Evolutionary conservation across 148 eudicot genomes (phyloP), one percentile per base, ranked within the genome.

Genomic region (Rhododendron molle): DNA sequence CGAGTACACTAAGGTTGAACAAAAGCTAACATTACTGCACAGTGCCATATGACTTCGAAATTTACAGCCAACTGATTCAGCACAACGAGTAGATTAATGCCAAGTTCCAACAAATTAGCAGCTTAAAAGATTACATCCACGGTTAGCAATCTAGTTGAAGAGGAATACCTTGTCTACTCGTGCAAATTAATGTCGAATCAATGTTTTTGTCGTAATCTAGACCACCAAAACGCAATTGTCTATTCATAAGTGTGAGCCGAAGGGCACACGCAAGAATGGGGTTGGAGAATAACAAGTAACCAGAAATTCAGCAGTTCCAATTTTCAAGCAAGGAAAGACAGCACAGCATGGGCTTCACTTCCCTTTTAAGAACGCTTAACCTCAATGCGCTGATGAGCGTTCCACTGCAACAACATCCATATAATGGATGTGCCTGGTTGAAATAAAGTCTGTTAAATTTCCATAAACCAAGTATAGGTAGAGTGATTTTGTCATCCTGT

Each of bases 321-420:
- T 18, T 32, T 32, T 34, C 26, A 38, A 20, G n/a, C 78, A 74
- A 34, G 78, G 47, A 16, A 74, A 16, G 40, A 74, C 46, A 38
- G n/a, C 78, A 74, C 78, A 34, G 46, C 47, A 8, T 12, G 76
- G 5, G 32, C 32, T 56, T 77, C 54, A 12, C 62, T 77, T 34
- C 38, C 62, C 54, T 60, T 83, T 83, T 79, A 60, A 78, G 86
- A 83, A 47, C 73, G 83, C 80, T 83, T 87, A 40, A 80, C 8
- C 4, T 67, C 21, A 40, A 83, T 60, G 40, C 81, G 90, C 82
- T 90, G 88, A 81, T 92, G 95, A 34, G 93, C 85, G 87, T 95
- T 94, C 99, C 99, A 96, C 88, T 94, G 93, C 90, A 95, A 87
- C 78, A 93, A 84, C 98, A 95, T 96, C 99, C 98, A 96, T 86